phyloP scores from a whole-genome alignment of 2,329 filamentous ascomycete species.

The Paradendryphiella salina region DNA sequence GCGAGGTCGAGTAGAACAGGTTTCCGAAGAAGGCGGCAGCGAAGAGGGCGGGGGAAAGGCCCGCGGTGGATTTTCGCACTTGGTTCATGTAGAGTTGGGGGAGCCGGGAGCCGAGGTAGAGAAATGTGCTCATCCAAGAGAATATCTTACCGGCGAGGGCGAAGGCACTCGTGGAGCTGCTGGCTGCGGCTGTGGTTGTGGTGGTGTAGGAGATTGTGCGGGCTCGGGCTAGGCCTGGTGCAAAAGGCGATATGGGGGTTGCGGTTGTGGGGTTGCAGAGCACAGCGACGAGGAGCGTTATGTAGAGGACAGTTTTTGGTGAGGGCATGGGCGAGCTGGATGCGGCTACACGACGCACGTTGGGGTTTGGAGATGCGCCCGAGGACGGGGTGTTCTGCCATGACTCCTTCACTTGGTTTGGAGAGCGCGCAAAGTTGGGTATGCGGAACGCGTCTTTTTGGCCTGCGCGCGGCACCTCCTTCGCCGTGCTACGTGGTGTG shows the following conservation, averaged over 20 bases:
- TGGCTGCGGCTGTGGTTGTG: slow-evolving; percentile 13
- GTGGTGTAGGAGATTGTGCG: slow-evolving; percentile 16
- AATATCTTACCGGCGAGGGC: slow-evolving; percentile 48
- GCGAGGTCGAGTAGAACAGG: slow-evolving; percentile 65
- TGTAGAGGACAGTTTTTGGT: slow-evolving; percentile 52
- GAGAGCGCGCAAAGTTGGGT: slow-evolving; percentile 44
- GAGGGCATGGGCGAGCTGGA: slow-evolving; percentile 52
- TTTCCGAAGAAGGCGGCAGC: slow-evolving; percentile 69
- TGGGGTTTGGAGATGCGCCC: slow-evolving; percentile 32
- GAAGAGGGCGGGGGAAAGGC: slow-evolving; percentile 66
- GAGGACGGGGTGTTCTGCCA: slow-evolving; percentile 27
- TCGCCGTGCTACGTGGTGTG: slow-evolving; percentile 15
- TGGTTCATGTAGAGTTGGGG: slow-evolving; percentile 70
- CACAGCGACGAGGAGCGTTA: slow-evolving; percentile 52
- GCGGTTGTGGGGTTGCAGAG: slow-evolving; percentile 45
- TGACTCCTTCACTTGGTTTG: slow-evolving; percentile 31
- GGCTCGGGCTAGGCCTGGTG: slow-evolving; percentile 20
- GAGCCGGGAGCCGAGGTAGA: slow-evolving; percentile 46
- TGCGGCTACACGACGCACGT: slow-evolving; percentile 39
- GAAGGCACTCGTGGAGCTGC: slow-evolving; percentile 22
- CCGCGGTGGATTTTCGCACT: slow-evolving; percentile 63
- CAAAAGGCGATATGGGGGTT: slow-evolving; percentile 32
- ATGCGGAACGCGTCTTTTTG: slow-evolving; percentile 44
- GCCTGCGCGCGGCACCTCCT: slow-evolving; percentile 35
- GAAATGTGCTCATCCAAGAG: slow-evolving; percentile 51